These are phyloP conservation scores for Rubia peregrina DNA, from an alignment of 305 asterid genomes.

Conservation along the genomic window DNA sequence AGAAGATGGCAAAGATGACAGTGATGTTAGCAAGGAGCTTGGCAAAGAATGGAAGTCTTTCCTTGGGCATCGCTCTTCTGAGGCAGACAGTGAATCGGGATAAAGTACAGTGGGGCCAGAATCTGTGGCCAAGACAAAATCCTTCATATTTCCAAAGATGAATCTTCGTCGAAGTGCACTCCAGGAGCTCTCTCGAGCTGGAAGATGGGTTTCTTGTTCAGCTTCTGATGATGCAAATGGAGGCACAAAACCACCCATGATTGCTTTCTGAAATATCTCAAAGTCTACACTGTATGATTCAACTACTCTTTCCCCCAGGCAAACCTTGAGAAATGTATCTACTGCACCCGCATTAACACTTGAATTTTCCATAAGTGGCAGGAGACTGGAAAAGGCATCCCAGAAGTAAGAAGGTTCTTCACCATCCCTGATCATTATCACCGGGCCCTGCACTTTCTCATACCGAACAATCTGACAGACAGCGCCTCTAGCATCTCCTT, in stretches of 20 bases:
- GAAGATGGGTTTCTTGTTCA: slow-evolving; percentile 59
- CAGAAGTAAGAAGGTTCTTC: slow-evolving; percentile 41
- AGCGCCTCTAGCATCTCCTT: slow-evolving; percentile 44
- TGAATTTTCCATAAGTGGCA: slow-evolving; percentile 39
- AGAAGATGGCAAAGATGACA: slow-evolving; percentile 21
- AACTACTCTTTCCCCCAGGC: slow-evolving; percentile 38
- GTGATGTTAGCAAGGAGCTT: slow-evolving; percentile 22
- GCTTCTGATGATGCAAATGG: slow-evolving; percentile 57
- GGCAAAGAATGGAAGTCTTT: slow-evolving; percentile 18
- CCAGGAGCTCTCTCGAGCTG: slow-evolving; percentile 77
- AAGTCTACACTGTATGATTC: slow-evolving; percentile 70
- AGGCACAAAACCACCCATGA: slow-evolving; percentile 71
- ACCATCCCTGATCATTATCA: slow-evolving; percentile 31
- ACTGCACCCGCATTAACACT: slow-evolving; percentile 22
- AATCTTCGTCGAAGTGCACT: slow-evolving; percentile 56
- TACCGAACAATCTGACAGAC: slow-evolving; percentile 47
- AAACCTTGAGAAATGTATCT: slow-evolving; percentile 24
- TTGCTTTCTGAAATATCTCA: slow-evolving; percentile 66
- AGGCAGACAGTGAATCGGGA: slow-evolving; percentile 29
- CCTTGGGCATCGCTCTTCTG: slow-evolving; percentile 17
- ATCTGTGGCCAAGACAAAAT: slow-evolving; percentile 38
- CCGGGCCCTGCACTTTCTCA: slow-evolving; percentile 41
- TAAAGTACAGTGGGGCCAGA: slow-evolving; percentile 30
- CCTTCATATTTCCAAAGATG: slow-evolving; percentile 41
- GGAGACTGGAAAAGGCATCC: slow-evolving; percentile 41